Conservation (phyloP, 371 early-diverging fungal genomes). For the Dentiscutata heterogama region DNA sequence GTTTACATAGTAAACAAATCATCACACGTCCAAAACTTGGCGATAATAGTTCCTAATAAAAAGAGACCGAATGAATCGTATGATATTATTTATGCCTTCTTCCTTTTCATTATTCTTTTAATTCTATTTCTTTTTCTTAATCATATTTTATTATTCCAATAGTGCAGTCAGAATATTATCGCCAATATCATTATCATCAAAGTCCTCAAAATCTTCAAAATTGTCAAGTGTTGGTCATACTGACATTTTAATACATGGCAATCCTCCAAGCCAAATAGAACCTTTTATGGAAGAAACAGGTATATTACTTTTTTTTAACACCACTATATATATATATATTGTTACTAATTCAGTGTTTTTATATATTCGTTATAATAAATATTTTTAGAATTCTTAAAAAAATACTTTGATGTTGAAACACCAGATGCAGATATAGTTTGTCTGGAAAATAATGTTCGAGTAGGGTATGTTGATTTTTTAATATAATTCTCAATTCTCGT, state of each 20-base stretch:
- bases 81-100: not conserved
- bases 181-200: too few species aligned
- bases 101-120: not conserved
- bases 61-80: conserved; percentile 53
- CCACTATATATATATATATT: too few species aligned
- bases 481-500: conserved; percentile 30
- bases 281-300: conserved; percentile 70
- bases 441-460: conserved; percentile 74
- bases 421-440: conserved; percentile 79
- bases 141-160: too few species aligned
- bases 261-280: too few species aligned
- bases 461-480: conserved; percentile 52
- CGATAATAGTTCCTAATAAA: conserved; percentile 71
- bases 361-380: too few species aligned
- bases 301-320: too few species aligned
- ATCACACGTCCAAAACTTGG: conserved; percentile 67
- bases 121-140: not conserved
- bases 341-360: too few species aligned
- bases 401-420: conserved; percentile 72
- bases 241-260: too few species aligned
- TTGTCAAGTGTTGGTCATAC: too few species aligned
- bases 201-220: too few species aligned
- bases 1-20: conserved; percentile 79
- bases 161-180: too few species aligned
- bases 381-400: conserved; percentile 70